Evolutionary conservation across 164 flowering plant species (phyloP).

Genomic region (Malania oleifera): DNA sequence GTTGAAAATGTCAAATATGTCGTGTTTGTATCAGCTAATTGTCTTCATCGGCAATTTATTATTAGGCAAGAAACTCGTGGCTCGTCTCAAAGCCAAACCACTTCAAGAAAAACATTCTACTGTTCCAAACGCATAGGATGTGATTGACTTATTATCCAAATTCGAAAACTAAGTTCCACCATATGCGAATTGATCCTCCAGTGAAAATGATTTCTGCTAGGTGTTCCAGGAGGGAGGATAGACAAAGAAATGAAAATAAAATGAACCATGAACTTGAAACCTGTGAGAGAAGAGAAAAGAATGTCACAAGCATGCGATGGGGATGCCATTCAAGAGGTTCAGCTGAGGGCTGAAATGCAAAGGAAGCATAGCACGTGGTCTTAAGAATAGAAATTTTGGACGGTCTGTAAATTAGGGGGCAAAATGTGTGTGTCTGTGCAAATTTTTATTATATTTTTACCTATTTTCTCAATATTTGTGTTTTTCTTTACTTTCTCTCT

Average conservation of each 20-base stretch:
- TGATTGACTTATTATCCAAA: constrained; percentile 26
- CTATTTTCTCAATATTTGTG: too few species aligned
- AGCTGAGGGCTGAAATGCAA: constrained; percentile 30
- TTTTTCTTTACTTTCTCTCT: too few species aligned
- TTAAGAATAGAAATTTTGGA: constrained; percentile 26
- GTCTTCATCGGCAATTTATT: constrained; percentile 12
- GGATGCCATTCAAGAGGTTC: constrained; percentile 34
- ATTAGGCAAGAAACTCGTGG: constrained; percentile 18
- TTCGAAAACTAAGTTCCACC: constrained; percentile 25
- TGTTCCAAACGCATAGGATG: constrained; percentile 14
- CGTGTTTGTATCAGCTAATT: constrained; percentile 12
- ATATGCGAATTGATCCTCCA: constrained; percentile 23
- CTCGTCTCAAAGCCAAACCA: constrained; percentile 10
- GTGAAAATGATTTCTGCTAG: constrained; percentile 24
- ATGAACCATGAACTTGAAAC: constrained; percentile 25
- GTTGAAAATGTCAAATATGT: constrained; percentile 21
- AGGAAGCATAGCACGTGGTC: constrained; percentile 26
- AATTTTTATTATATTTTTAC: too few species aligned
- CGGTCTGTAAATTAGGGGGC: constrained; percentile 32
- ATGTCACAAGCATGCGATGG: too few species aligned
- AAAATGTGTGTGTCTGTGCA: too few species aligned
- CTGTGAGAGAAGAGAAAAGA: constrained; percentile 16
- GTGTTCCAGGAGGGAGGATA: constrained; percentile 22
- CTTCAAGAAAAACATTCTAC: constrained; percentile 22
- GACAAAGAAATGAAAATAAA: constrained; percentile 20